phyloP scores from a whole-genome alignment of 768 basidiomycete species.

The Podaxis sp. region DNA sequence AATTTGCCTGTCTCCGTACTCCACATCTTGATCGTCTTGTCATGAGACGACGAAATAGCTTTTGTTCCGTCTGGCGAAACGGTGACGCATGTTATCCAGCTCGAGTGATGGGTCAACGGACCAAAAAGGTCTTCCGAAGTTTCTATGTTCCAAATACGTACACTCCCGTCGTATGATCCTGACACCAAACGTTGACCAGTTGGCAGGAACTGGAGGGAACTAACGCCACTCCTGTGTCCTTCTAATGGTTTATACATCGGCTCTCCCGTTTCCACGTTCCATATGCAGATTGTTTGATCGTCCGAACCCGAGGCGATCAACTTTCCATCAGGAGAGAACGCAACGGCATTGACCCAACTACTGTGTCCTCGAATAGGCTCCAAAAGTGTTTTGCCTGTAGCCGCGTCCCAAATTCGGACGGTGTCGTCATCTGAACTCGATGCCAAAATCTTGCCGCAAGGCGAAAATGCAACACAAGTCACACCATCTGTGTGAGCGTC shows the following conservation, averaged over 20 bases:
- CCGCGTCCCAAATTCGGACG: conserved; percentile 20
- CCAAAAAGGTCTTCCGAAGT: conserved; percentile 6
- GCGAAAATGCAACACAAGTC: conserved; percentile 23
- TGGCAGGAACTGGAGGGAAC: not conserved
- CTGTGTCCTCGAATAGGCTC: conserved; percentile 12
- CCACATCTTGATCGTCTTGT: conserved; percentile 23
- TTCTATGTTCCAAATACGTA: conserved; percentile 13
- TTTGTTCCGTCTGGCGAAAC: conserved; percentile 16
- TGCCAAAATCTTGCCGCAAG: conserved; percentile 26
- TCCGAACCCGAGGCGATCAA: conserved; percentile 21
- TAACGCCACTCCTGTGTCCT: not conserved
- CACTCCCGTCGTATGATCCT: not conserved
- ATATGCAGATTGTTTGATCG: conserved; percentile 19
- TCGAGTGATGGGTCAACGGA: not conserved
- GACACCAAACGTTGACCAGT: not conserved
- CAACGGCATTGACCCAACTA: conserved; percentile 16
- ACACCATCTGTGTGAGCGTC: conserved; percentile 20
- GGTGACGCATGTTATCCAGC: conserved; percentile 7
- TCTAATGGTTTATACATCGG: not conserved
- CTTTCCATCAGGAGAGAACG: conserved; percentile 21
- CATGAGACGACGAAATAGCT: conserved; percentile 19
- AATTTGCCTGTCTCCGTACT: conserved; percentile 16
- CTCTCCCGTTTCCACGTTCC: conserved; percentile 13
- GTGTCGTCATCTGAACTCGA: conserved; percentile 33
- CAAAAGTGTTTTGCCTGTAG: conserved; percentile 13